Evolutionary conservation across 768 basidiomycete genomes (phyloP).

Genomic region (Calocera viscosa): DNA sequence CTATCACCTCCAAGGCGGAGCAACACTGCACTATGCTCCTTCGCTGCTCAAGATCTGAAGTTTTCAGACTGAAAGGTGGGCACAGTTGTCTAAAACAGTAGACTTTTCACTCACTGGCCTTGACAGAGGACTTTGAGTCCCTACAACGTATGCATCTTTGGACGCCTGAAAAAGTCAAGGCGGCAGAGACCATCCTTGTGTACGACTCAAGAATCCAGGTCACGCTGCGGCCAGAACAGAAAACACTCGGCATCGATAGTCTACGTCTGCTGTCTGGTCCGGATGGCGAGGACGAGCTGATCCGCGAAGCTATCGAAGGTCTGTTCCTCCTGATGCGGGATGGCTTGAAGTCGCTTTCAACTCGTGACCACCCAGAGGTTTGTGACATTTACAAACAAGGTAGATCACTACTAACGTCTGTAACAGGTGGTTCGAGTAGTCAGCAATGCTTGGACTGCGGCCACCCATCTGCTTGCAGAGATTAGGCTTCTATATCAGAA

Average conservation of each 20-base stretch:
- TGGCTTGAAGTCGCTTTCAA: not conserved
- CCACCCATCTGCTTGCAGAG: not conserved
- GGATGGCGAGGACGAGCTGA: not conserved
- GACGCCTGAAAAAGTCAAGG: conserved; percentile 13
- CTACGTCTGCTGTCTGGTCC: not conserved
- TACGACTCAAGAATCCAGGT: conserved; percentile 6
- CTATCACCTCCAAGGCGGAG: conserved; percentile 8
- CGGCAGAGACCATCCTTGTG: conserved; percentile 8
- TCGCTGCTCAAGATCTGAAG: conserved; percentile 17
- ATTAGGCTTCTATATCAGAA: not conserved
- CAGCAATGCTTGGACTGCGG: not conserved
- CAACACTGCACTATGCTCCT: conserved; percentile 12
- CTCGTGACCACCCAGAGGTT: not conserved
- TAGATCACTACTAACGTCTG: not conserved
- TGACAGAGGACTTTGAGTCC: conserved; percentile 18
- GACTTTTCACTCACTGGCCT: not conserved
- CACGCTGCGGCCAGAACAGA: not conserved
- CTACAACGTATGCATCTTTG: conserved; percentile 20
- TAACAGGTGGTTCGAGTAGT: not conserved
- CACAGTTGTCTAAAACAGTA: not conserved
- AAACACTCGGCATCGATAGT: not conserved
- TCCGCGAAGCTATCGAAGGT: not conserved
- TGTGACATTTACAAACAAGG: not conserved
- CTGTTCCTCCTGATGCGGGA: not conserved
- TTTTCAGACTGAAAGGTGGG: conserved; percentile 18